Percentiles rank a stretch among this genome's conserved stretches.
Conservation (phyloP, 345 rosid species). For the Chamaenerion angustifolium region DNA sequence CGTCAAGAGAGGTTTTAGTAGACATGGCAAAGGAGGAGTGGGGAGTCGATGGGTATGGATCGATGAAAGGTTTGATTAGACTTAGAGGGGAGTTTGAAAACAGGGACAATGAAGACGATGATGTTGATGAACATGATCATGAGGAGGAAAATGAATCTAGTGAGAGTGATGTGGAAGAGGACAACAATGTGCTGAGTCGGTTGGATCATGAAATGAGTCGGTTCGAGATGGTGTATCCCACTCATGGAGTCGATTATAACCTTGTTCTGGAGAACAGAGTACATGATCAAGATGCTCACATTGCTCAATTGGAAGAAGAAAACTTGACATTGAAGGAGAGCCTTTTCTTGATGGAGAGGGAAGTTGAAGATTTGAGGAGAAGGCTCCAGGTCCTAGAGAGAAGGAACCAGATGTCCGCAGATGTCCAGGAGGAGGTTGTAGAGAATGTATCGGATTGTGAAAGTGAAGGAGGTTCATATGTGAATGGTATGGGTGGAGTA, state of each 20-base stretch:
- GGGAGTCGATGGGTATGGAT: slow-evolving; percentile 99
- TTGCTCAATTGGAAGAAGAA: slow-evolving; percentile 86
- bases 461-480: slow-evolving; percentile 54
- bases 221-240: slow-evolving; percentile 94
- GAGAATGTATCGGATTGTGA: slow-evolving; percentile 59
- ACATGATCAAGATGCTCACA: slow-evolving; percentile 91
- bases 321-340: slow-evolving; percentile 83
- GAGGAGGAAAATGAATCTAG: slow-evolving; percentile 56
- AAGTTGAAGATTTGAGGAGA: slow-evolving; percentile 70
- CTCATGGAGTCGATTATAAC: slow-evolving; percentile 39
- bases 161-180: slow-evolving; percentile 93
- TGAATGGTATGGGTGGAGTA: slow-evolving; percentile 7
- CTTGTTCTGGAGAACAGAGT: slow-evolving; percentile 84
- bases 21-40: slow-evolving; percentile 97
- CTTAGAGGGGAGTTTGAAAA: slow-evolving; percentile 47
- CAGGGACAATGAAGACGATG: slow-evolving; percentile 30
- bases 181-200: slow-evolving; percentile 73
- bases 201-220: slow-evolving; percentile 92
- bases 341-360: slow-evolving; percentile 85
- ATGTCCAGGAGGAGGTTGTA: slow-evolving; percentile 51
- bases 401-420: slow-evolving; percentile 34
- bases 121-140: slow-evolving; percentile 84
- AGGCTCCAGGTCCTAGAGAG: slow-evolving; percentile 80
- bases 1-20: slow-evolving; percentile 72
- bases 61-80: slow-evolving; percentile 93